Percentiles rank a stretch among this genome's conserved stretches.
These are phyloP conservation scores for Akebia trifoliata DNA, from an alignment of 164 flowering plant genomes.

Conservation along the genomic window DNA sequence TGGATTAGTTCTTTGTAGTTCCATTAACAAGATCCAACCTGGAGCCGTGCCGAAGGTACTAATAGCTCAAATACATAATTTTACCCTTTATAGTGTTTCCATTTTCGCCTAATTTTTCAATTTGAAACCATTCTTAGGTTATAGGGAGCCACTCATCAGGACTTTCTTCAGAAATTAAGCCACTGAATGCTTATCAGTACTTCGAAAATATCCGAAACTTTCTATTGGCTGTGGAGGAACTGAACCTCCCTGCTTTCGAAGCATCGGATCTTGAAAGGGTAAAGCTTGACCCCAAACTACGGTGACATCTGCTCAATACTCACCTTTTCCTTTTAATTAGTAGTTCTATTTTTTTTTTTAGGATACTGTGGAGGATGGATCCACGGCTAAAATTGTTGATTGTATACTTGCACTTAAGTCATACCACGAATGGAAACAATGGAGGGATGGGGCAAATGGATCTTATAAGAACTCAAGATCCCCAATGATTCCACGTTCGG, in stretches of 20 bases:
- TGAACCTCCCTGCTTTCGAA: conserved; percentile 82
- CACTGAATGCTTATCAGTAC: conserved; percentile 86
- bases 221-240: conserved; percentile 62
- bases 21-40: conserved; percentile 78
- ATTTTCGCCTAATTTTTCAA: background rate
- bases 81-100: too few relatives aligned
- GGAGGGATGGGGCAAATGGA: conserved; percentile 41
- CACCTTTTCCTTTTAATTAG: background rate
- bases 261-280: conserved; percentile 95
- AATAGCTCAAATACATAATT: background rate
- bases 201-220: conserved; percentile 90
- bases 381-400: conserved; percentile 72
- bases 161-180: conserved; percentile 45
- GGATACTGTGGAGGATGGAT: conserved; percentile 64
- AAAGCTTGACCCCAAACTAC: conserved; percentile 4
- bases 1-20: conserved; percentile 79
- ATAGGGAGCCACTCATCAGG: conserved; percentile 52
- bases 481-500: conserved; percentile 44
- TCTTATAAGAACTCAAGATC: conserved; percentile 45
- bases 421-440: conserved; percentile 68
- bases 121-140: conserved; percentile 35
- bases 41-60: conserved; percentile 82
- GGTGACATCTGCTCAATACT: too few relatives aligned
- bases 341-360: conserved; percentile 14
- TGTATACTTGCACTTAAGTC: conserved; percentile 75